Evolutionary conservation across 352 stramenopile genomes (phyloP).

Genomic region (Phytophthora cryptogea): DNA sequence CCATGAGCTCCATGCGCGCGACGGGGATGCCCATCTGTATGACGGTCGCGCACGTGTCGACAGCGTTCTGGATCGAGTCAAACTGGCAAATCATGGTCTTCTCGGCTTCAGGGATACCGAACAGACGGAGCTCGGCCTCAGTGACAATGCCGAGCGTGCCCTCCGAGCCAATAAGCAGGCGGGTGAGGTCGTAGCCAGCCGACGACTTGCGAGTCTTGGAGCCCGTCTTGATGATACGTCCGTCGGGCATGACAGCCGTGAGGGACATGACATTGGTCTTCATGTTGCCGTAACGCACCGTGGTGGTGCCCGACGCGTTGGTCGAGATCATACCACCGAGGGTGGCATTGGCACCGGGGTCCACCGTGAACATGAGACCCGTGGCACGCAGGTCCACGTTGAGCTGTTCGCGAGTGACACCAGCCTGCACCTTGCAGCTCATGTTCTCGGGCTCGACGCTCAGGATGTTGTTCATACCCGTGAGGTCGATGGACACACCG

Average conservation of each 20-base stretch:
- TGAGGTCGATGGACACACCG: constrained; percentile 93
- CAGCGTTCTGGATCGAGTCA: constrained; percentile 83
- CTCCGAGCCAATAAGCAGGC: constrained; percentile 95
- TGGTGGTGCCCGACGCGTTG: constrained; percentile 91
- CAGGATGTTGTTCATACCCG: constrained; percentile 78
- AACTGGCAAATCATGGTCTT: constrained; percentile 95
- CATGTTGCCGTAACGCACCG: constrained; percentile 96
- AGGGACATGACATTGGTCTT: constrained; percentile 95
- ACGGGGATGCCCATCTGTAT: constrained; percentile 91
- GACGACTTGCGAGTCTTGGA: constrained; percentile 95
- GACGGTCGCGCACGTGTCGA: constrained; percentile 81
- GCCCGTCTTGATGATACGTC: constrained; percentile 89
- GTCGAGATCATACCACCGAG: constrained; percentile 96
- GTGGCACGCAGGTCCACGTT: constrained; percentile 89
- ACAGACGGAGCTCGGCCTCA: constrained; percentile 93
- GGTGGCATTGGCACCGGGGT: constrained; percentile 96
- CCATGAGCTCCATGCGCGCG: constrained; percentile 89
- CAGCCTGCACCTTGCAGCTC: constrained; percentile 93
- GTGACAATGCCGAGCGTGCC: constrained; percentile 96
- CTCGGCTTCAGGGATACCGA: constrained; percentile 90
- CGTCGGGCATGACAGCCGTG: constrained; percentile 92
- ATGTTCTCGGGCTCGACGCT: constrained; percentile 79
- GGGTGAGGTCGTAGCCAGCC: constrained; percentile 97
- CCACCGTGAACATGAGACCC: constrained; percentile 96
- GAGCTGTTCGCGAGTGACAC: constrained; percentile 93